Evolutionary conservation across 2,329 filamentous ascomycete species (phyloP), one percentile per base, ranked within the genome.

Genomic region (Parastagonospora avenae): DNA sequence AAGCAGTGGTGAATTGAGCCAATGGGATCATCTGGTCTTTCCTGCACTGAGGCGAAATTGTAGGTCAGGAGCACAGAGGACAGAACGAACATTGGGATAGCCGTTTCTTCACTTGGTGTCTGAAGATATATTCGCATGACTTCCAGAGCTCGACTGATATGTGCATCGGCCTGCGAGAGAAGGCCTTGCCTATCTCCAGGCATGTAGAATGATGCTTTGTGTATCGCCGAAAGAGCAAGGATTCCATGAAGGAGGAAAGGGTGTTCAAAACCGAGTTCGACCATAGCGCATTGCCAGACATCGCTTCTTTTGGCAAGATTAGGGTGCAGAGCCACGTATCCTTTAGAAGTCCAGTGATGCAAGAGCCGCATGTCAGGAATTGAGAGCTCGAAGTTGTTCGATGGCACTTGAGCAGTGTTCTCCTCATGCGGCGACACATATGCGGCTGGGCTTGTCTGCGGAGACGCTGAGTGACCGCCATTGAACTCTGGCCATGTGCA

Each of bases 31-130:
- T 68, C 64, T 24, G 66, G 63, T 28, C 50, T 55, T 40, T 66
- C 59, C 15, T 63, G 63, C n/a, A 61, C 66, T 4, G 62, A 63
- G 8, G 55, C 64, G 32, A 70, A 63, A 43, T 68, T 64, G 53
- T 70, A 70, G 5, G 57, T 64, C 8, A 68, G 49, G n/a, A 70
- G 42, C 1, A 66, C 43, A 8, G 64, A 57, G 2, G 66, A 66
- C 8, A 68, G 46, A n/a, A 68, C 48, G 38, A 70, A 70, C 67
- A 70, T 69, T 0, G 67, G 59, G 14, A 68, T 45, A 8, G 64
- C 58, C 11, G 56, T 54, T 12, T 65, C 63, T 6, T 47, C 29
- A 8, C 19, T 56, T 4, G 67, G 64, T 3, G 59, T 42, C 42
- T 63, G 60, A 1, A 70, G 43, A 9, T 66, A 54, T 29, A 53